Percentiles rank a stretch among this genome's conserved stretches.
These are phyloP conservation scores for Aspergillus bertholletiae DNA, from an alignment of 495 filamentous ascomycete genomes.

Conservation along the genomic window DNA sequence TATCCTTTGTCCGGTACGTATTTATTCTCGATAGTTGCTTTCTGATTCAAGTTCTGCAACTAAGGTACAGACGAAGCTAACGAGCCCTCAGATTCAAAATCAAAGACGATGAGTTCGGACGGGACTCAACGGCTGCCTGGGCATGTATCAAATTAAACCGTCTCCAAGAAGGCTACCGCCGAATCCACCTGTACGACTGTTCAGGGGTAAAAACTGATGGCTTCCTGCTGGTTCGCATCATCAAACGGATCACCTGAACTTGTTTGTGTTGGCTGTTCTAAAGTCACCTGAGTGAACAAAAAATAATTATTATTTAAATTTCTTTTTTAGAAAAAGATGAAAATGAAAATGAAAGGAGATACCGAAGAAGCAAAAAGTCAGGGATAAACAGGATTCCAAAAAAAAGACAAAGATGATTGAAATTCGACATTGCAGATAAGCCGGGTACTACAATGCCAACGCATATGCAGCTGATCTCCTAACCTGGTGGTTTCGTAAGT, in stretches of 20 bases:
- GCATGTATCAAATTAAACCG: slow-evolving; percentile 81
- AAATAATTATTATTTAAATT: too few species aligned
- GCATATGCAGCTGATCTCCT: slow-evolving; percentile 1
- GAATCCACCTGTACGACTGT: slow-evolving; percentile 67
- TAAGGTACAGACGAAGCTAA: background rate
- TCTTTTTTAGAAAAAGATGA: too few species aligned
- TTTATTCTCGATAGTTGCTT: background rate
- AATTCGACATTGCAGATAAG: background rate
- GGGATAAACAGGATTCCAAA: too few species aligned
- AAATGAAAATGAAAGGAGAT: background rate
- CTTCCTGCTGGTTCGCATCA: slow-evolving; percentile 65
- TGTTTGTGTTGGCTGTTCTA: background rate
- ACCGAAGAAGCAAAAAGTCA: background rate
- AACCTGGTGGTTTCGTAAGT: background rate
- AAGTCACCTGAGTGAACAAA: background rate
- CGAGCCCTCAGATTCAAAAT: slow-evolving; percentile 66
- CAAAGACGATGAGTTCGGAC: slow-evolving; percentile 73
- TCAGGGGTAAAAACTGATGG: slow-evolving; percentile 60
- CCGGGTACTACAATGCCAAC: background rate
- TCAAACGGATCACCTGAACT: slow-evolving; percentile 42
- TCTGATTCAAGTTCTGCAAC: background rate
- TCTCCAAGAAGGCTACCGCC: slow-evolving; percentile 67
- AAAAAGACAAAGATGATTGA: background rate
- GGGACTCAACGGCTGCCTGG: slow-evolving; percentile 80
- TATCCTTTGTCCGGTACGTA: slow-evolving; percentile 75